Evolutionary conservation across 805 yeast genomes (phyloP).

Genomic region (Wickerhamomyces subpelliculosus): DNA sequence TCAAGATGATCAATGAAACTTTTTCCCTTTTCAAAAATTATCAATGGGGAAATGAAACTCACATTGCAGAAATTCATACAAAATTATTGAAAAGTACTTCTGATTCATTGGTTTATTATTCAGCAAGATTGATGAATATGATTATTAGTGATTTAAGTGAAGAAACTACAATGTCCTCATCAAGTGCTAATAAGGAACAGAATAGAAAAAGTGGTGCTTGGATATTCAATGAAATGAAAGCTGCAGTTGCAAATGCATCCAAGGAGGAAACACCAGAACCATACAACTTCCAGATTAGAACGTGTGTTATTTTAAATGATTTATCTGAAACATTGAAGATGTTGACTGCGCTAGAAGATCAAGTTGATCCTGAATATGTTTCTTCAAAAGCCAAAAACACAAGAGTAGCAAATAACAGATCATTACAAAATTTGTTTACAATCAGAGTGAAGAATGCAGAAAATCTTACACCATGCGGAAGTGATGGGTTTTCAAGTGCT

Average conservation of each 20-base stretch:
- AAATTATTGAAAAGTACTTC: slow-evolving; percentile 56
- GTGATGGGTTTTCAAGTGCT: slow-evolving; percentile 44
- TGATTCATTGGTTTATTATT: slow-evolving; percentile 48
- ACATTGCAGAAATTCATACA: slow-evolving; percentile 57
- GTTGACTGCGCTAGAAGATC: slow-evolving; percentile 44
- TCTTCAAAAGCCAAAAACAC: slow-evolving; percentile 30
- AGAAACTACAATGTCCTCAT: slow-evolving; percentile 11
- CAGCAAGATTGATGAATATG: slow-evolving; percentile 28
- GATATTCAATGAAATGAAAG: slow-evolving; percentile 45
- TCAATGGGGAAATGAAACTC: slow-evolving; percentile 60
- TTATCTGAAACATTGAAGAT: slow-evolving; percentile 44
- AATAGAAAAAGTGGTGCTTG: slow-evolving; percentile 30
- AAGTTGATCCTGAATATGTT: slow-evolving; percentile 51
- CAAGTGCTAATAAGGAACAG: slow-evolving; percentile 18
- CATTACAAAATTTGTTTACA: slow-evolving; percentile 50
- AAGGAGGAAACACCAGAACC: slow-evolving; percentile 40
- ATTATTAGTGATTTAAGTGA: slow-evolving; percentile 35
- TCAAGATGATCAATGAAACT: slow-evolving; percentile 53
- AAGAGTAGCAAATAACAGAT: slow-evolving; percentile 15
- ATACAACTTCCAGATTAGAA: slow-evolving; percentile 47
- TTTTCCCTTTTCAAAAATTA: slow-evolving; percentile 50
- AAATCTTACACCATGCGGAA: slow-evolving; percentile 41
- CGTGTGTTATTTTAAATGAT: slow-evolving; percentile 76
- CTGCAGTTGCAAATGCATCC: slow-evolving; percentile 35
- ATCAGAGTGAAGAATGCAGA: slow-evolving; percentile 59